Evolutionary conservation across 2,329 filamentous ascomycete species (phyloP).

Genomic region (Juglanconis juglandina): DNA sequence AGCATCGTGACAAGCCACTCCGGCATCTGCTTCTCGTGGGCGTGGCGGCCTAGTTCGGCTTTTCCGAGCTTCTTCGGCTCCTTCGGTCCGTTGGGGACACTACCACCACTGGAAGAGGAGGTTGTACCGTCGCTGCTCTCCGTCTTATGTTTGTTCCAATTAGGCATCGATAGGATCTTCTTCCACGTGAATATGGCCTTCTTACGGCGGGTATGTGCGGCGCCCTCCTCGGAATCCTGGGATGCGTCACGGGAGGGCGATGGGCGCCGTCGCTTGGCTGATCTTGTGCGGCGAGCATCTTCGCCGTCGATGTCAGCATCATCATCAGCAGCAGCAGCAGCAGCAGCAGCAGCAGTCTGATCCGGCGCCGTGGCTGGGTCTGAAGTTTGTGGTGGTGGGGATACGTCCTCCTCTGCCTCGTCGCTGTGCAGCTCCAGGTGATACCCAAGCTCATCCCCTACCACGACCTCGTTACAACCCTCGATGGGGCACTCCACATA

Average conservation of each 20-base stretch:
- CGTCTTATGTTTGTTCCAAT: conserved; percentile 11
- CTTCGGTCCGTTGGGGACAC: conserved; percentile 1
- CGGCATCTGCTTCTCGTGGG: conserved; percentile 73
- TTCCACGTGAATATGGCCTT: conserved; percentile 17
- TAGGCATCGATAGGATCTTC: conserved; percentile 16
- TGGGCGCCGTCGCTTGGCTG: conserved; percentile 3
- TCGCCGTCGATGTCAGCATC: background rate
- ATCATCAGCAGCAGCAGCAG: background rate
- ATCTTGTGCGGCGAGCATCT: conserved; percentile 1
- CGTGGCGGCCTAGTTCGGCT: conserved; percentile 68
- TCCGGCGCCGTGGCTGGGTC: background rate
- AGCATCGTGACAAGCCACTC: conserved; percentile 62
- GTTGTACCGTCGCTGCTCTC: background rate
- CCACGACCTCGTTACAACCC: conserved; percentile 58
- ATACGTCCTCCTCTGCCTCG: conserved; percentile 41
- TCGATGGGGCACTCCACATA: conserved; percentile 54
- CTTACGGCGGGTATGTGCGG: conserved; percentile 11
- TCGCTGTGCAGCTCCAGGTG: conserved; percentile 59
- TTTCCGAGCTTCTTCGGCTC: conserved; percentile 33
- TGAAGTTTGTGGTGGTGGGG: conserved; percentile 5
- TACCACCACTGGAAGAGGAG: background rate
- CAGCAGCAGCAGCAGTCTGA: background rate
- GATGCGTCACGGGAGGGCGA: conserved; percentile 3
- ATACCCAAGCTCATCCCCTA: conserved; percentile 48
- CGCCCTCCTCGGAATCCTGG: conserved; percentile 6